Percentiles rank a stretch among this genome's conserved stretches.
Evolutionary conservation across 495 filamentous ascomycete genomes (phyloP).

Genomic region (Aspergillus saccharolyticus): DNA sequence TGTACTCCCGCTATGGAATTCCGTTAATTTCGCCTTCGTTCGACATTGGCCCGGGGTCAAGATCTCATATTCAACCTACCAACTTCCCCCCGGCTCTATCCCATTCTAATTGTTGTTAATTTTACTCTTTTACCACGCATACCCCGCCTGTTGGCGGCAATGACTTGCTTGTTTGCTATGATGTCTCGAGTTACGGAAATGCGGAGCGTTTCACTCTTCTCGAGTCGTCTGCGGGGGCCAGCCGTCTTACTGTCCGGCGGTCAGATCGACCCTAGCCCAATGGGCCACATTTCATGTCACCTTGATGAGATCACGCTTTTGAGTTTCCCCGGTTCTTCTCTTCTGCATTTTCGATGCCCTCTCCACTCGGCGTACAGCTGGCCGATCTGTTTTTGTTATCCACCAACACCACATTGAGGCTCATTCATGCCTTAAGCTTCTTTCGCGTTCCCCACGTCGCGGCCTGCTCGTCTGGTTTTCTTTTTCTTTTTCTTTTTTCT

Average conservation of each 20-base stretch:
- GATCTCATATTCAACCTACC: neutral
- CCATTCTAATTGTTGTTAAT: neutral
- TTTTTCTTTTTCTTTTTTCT: neutral
- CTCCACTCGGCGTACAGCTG: neutral
- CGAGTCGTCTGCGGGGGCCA: neutral
- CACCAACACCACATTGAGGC: neutral
- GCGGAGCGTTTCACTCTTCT: neutral
- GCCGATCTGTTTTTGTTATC: neutral
- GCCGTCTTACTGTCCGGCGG: neutral
- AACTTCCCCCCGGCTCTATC: neutral
- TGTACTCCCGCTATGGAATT: conserved; percentile 91
- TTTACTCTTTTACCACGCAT: neutral
- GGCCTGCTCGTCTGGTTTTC: neutral
- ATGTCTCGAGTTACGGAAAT: neutral
- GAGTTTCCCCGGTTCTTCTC: neutral
- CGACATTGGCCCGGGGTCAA: neutral
- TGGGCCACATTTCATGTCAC: neutral
- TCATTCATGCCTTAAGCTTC: too few species aligned
- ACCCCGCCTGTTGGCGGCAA: conserved; percentile 1
- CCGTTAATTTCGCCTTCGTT: conserved; percentile 50
- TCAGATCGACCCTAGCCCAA: neutral
- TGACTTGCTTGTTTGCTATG: neutral
- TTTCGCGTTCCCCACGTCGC: neutral
- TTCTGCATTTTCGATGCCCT: neutral
- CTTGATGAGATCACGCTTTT: neutral